Evolutionary conservation across 2,329 filamentous ascomycete genomes (phyloP), one percentile per base, ranked within the genome.

Genomic region (Pseudopithomyces maydicus): DNA sequence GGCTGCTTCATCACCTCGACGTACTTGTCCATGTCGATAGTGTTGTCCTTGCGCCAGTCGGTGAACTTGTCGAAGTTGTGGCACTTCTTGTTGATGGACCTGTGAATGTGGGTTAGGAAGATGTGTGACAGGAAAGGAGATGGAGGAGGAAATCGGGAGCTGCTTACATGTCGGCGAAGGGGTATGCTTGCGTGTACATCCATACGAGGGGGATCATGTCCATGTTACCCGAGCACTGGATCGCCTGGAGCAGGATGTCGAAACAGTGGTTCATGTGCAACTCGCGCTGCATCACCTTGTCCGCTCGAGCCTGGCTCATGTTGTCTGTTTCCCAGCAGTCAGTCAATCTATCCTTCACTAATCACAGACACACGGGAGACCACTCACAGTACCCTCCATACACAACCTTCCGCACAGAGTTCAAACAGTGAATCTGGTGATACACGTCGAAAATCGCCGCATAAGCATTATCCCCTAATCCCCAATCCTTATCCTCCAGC

Each of bases 1-100:
- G 49, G 49, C 55, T 56, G 53, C 33, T 57, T 53, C 61, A 64
- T 64, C 17, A 59, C 59, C 32, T 59, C 52, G 12, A 64, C 54
- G 47, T 62, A 60, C 32, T 62, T 62, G 41, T 62, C 62, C 62
- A 64, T 62, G 22, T 64, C 59, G 20, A 64, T 59, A 1, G 57
- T 62, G 38, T 62, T 60, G 11, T 45, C 51, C 42, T 52, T 56
- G 19, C 61, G 45, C 55, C 59, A 64, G 11, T 62, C 52, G 14
- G 61, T 62, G 22, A 64, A 45, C 14, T 58, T 58, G 36, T 64
- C 59, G 29, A 64, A 58, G 23, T 58, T 54, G 32, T 59, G 55
- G 32, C 59, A 62, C 41, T 62, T 54, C 53, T 60, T 64, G 17
- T 64, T 59, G 33, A 62, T 60, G 10, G 56, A 58, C 61, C 54